Evolutionary conservation across 805 yeast species (phyloP).

Genomic region (Jamesozyma hellenica): DNA sequence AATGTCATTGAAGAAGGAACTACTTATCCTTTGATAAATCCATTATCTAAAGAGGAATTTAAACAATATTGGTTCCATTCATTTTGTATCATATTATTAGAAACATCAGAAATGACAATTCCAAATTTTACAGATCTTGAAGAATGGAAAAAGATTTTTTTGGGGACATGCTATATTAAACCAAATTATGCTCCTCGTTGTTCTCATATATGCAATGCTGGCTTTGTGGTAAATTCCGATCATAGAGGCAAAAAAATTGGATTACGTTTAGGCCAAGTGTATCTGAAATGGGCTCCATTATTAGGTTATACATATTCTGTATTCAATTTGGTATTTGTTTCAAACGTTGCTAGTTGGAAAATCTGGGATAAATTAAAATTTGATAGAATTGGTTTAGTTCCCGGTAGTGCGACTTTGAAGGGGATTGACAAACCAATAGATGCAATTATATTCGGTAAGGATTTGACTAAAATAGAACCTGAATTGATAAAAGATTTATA

Average conservation of each 20-base stretch:
- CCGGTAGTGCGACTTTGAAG: constrained; percentile 63
- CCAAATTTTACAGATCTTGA: constrained; percentile 9
- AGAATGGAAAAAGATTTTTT: constrained; percentile 40
- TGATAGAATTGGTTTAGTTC: constrained; percentile 63
- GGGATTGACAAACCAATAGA: constrained; percentile 57
- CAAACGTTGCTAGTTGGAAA: constrained; percentile 61
- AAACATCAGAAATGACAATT: constrained; percentile 28
- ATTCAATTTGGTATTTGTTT: constrained; percentile 77
- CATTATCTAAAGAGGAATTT: constrained; percentile 41
- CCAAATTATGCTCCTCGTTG: constrained; percentile 83
- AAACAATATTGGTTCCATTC: constrained; percentile 55
- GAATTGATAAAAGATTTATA: constrained; percentile 18
- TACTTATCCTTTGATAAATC: constrained; percentile 57
- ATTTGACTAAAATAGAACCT: constrained; percentile 30
- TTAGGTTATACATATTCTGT: constrained; percentile 77
- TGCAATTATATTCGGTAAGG: constrained; percentile 70
- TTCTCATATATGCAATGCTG: constrained; percentile 82
- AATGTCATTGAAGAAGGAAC: constrained; percentile 58
- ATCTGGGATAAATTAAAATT: constrained; percentile 84
- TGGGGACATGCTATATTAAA: constrained; percentile 73
- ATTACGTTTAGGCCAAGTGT: constrained; percentile 53
- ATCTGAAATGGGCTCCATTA: constrained; percentile 61
- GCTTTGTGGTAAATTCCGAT: constrained; percentile 56
- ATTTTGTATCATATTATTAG: constrained; percentile 54
- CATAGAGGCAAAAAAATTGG: constrained; percentile 66